Percentiles rank a stretch among this genome's conserved stretches.
Conservation (phyloP, 371 early-diverging fungal species). For the Mucor irregularis region DNA sequence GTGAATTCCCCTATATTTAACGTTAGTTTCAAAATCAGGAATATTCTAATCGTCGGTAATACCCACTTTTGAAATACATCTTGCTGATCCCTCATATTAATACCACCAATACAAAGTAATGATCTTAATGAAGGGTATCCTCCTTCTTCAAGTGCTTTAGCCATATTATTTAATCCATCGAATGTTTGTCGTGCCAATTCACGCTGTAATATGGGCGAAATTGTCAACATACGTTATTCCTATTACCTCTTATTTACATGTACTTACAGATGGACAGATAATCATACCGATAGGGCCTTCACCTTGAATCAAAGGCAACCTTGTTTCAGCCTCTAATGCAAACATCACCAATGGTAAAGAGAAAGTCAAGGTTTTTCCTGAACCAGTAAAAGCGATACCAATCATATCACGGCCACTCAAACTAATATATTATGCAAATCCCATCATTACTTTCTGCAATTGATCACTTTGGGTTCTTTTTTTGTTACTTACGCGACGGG, state of each 20-base stretch:
- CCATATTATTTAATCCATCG: slow-evolving; percentile 70
- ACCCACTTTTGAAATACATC: slow-evolving; percentile 64
- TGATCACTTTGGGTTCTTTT: background rate
- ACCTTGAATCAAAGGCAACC: slow-evolving; percentile 77
- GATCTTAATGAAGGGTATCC: slow-evolving; percentile 76
- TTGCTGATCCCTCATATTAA: slow-evolving; percentile 86
- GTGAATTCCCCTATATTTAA: slow-evolving; percentile 52
- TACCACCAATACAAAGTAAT: slow-evolving; percentile 94
- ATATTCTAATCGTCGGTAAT: slow-evolving; percentile 12
- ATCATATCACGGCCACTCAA: slow-evolving; percentile 91
- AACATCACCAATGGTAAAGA: slow-evolving; percentile 87
- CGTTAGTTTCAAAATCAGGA: background rate
- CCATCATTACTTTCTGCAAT: too few species aligned
- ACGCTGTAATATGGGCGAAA: too few species aligned
- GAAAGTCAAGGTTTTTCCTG: slow-evolving; percentile 99
- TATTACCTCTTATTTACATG: slow-evolving; percentile 41
- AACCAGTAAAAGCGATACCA: slow-evolving; percentile 97
- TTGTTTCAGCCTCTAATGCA: slow-evolving; percentile 78
- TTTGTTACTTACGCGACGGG: slow-evolving; percentile 60
- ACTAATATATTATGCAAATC: slow-evolving; percentile 16
- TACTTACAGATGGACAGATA: slow-evolving; percentile 72
- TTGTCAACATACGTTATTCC: slow-evolving; percentile 17
- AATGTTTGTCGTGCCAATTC: slow-evolving; percentile 88
- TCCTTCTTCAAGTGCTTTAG: slow-evolving; percentile 60
- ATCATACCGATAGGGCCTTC: slow-evolving; percentile 93